A percentile compares a stretch with the other conserved stretches of the same genome.
phyloP scores from a whole-genome alignment of 345 rosid species.

The Tarenaya hassleriana region DNA sequence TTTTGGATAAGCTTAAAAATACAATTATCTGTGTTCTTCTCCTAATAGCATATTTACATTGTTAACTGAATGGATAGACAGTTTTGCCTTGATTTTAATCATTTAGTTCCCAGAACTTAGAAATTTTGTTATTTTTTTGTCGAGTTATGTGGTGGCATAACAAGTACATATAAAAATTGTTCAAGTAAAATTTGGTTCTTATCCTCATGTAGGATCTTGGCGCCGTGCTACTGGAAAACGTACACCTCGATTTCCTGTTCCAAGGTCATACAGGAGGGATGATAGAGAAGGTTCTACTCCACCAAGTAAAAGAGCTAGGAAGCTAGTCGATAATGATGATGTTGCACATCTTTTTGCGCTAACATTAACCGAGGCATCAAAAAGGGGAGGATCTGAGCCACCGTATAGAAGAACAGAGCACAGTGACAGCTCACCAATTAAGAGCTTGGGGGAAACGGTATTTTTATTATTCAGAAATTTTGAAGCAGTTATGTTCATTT shows the following conservation, averaged over 20 bases:
- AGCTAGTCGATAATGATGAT: slow-evolving; percentile 49
- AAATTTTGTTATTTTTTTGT: neutral
- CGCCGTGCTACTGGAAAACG: slow-evolving; percentile 88
- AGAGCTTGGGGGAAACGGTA: slow-evolving; percentile 69
- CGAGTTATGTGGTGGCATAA: too few relatives aligned
- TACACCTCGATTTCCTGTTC: slow-evolving; percentile 92
- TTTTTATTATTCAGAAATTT: slow-evolving; percentile 14
- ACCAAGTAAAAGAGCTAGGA: slow-evolving; percentile 43
- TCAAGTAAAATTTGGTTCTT: slow-evolving; percentile 20
- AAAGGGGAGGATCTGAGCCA: slow-evolving; percentile 52
- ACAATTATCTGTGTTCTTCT: neutral
- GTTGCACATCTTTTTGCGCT: slow-evolving; percentile 69
- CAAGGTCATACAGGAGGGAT: slow-evolving; percentile 41
- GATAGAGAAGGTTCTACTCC: slow-evolving; percentile 40
- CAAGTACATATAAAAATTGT: neutral
- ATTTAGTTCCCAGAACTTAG: slow-evolving; percentile 4
- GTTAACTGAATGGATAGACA: slow-evolving; percentile 4
- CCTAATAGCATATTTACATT: neutral
- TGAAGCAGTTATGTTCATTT: slow-evolving; percentile 6
- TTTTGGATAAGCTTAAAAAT: slow-evolving; percentile 10
- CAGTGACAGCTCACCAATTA: slow-evolving; percentile 46
- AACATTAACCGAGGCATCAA: slow-evolving; percentile 61
- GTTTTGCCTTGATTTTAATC: slow-evolving; percentile 10
- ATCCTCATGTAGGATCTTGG: slow-evolving; percentile 45
- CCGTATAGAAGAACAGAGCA: slow-evolving; percentile 36